Evolutionary conservation across 257 asterid species (phyloP).

Genomic region (Primulina tabacum): DNA sequence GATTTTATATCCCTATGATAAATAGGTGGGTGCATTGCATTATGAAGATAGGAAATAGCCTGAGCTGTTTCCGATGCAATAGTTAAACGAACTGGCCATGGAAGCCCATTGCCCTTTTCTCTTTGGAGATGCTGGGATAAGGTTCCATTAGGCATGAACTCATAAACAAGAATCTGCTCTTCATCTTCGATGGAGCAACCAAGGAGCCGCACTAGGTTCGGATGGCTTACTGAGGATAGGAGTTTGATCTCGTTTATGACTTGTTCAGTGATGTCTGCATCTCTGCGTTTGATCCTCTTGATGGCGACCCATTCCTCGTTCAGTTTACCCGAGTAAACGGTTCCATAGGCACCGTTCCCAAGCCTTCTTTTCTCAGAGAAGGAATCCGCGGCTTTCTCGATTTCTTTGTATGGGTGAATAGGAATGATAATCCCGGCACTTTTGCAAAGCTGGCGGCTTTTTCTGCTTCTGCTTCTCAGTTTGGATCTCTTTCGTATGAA

Average conservation of each 20-base stretch:
- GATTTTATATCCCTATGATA: constrained; percentile 77
- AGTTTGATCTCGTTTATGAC: constrained; percentile 77
- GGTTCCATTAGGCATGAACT: constrained; percentile 86
- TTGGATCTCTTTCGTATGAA: constrained; percentile 45
- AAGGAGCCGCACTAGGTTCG: constrained; percentile 66
- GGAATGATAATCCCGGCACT: constrained; percentile 71
- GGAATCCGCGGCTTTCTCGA: constrained; percentile 65
- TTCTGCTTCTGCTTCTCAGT: constrained; percentile 37
- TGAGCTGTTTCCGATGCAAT: constrained; percentile 76
- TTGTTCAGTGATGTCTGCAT: constrained; percentile 50
- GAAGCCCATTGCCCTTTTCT: constrained; percentile 40
- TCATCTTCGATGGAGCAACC: constrained; percentile 74
- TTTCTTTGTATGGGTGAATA: constrained; percentile 51
- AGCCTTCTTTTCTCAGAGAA: constrained; percentile 69
- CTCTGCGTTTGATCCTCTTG: constrained; percentile 50
- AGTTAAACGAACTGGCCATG: constrained; percentile 64
- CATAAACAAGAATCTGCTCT: constrained; percentile 72
- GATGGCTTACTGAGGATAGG: constrained; percentile 73
- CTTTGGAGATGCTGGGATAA: constrained; percentile 62
- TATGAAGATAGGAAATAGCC: constrained; percentile 70
- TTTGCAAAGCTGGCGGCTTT: constrained; percentile 39
- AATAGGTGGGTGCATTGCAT: constrained; percentile 66
- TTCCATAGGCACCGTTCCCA: constrained; percentile 78
- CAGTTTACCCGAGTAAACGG: constrained; percentile 65
- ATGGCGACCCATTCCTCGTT: constrained; percentile 71